These are phyloP conservation scores for Fragilariopsis cylindrus DNA, from an alignment of 108 stramenopile genomes.

Conservation along the genomic window DNA sequence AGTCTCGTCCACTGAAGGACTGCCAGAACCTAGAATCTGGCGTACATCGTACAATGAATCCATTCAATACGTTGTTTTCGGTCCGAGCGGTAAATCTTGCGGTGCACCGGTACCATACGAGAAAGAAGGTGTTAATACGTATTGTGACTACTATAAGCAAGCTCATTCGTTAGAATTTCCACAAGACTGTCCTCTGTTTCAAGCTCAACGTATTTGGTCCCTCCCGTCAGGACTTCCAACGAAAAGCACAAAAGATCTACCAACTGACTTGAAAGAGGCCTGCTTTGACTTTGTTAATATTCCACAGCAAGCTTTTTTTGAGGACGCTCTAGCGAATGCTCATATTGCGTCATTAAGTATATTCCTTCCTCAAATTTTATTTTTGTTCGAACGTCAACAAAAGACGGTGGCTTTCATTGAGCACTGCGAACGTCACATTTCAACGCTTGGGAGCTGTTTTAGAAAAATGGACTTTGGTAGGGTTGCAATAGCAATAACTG, in stretches of 20 bases:
- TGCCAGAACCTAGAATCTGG: slow-evolving; percentile 42
- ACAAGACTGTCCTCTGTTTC: slow-evolving; percentile 31
- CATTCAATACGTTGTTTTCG: slow-evolving; percentile 43
- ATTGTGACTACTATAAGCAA: slow-evolving; percentile 43
- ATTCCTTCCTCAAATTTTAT: slow-evolving; percentile 57
- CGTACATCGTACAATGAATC: slow-evolving; percentile 30
- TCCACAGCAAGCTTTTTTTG: slow-evolving; percentile 41
- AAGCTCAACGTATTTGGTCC: slow-evolving; percentile 40
- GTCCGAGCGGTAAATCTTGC: slow-evolving; percentile 33
- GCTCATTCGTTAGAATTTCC: slow-evolving; percentile 18
- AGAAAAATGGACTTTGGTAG: slow-evolving; percentile 14
- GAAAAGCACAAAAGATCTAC: not conserved
- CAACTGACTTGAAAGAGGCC: slow-evolving; percentile 1
- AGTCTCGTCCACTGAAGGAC: not conserved
- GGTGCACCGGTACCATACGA: slow-evolving; percentile 31
- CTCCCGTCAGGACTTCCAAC: slow-evolving; percentile 29
- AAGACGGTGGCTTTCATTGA: slow-evolving; percentile 35
- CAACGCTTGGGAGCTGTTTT: slow-evolving; percentile 37
- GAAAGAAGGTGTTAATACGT: slow-evolving; percentile 34
- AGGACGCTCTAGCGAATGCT: slow-evolving; percentile 52
- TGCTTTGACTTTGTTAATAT: slow-evolving; percentile 30
- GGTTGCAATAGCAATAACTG: slow-evolving; percentile 38
- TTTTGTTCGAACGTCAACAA: slow-evolving; percentile 34
- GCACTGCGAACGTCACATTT: slow-evolving; percentile 35
- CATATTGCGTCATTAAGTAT: slow-evolving; percentile 39